Evolutionary conservation across 2,329 filamentous ascomycete genomes (phyloP).

Genomic region (Cordyceps javanica): DNA sequence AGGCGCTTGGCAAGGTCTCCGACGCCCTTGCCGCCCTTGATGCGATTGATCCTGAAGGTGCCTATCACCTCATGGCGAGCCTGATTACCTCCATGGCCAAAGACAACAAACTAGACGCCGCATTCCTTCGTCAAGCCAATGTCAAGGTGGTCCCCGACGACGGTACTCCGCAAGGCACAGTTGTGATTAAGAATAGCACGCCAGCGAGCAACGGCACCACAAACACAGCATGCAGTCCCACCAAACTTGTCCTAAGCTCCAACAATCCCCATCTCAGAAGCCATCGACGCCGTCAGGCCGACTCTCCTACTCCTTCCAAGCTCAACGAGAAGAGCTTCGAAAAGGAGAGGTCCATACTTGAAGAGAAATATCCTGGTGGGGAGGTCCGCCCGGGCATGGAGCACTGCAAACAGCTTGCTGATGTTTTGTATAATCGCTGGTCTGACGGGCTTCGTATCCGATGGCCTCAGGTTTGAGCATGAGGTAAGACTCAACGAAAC

Average conservation of each 20-base stretch:
- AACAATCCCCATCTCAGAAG: slow-evolving; percentile 82
- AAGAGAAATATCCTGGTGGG: slow-evolving; percentile 50
- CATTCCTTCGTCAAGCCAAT: slow-evolving; percentile 37
- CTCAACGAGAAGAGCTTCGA: slow-evolving; percentile 41
- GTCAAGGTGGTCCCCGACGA: slow-evolving; percentile 35
- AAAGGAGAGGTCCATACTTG: slow-evolving; percentile 40
- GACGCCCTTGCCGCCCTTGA: slow-evolving; percentile 84
- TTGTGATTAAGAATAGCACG: slow-evolving; percentile 49
- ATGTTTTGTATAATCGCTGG: slow-evolving; percentile 89
- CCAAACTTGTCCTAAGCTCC: slow-evolving; percentile 70
- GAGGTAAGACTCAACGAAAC: not conserved
- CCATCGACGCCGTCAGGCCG: slow-evolving; percentile 61
- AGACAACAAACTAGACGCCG: slow-evolving; percentile 57
- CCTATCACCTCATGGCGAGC: slow-evolving; percentile 75
- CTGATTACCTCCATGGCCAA: slow-evolving; percentile 68
- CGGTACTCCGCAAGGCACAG: slow-evolving; percentile 47
- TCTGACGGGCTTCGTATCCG: slow-evolving; percentile 70
- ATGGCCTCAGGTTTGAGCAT: slow-evolving; percentile 47
- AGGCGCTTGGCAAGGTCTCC: slow-evolving; percentile 74
- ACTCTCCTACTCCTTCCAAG: slow-evolving; percentile 26
- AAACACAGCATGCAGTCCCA: slow-evolving; percentile 30
- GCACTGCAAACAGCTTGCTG: slow-evolving; percentile 80
- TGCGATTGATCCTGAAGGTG: slow-evolving; percentile 81
- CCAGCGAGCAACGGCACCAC: slow-evolving; percentile 23
- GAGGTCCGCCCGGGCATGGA: slow-evolving; percentile 70